phyloP scores from a whole-genome alignment of 1,139 yeast species.

The Debaryomycetaceae sp. region DNA sequence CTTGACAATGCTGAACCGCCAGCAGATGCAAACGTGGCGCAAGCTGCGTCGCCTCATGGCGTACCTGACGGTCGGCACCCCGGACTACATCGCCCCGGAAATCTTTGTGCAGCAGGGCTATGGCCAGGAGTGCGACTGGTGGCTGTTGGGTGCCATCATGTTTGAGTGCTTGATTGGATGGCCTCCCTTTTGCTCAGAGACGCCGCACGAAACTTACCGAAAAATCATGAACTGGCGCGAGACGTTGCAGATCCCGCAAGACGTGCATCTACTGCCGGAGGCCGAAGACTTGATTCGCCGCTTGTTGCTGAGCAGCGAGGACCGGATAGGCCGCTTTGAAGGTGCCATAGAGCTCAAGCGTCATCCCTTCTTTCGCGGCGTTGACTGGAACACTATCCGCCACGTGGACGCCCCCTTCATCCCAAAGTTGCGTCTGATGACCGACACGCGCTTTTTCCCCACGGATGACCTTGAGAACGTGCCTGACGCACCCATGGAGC shows the following conservation, averaged over 20 bases:
- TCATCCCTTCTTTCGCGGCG: constrained; percentile 93
- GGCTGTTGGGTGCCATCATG: constrained; percentile 99
- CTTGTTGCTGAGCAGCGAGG: constrained; percentile 72
- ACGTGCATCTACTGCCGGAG: constrained; percentile 86
- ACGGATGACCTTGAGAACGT: constrained; percentile 93
- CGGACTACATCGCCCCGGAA: constrained; percentile 98
- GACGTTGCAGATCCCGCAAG: constrained; percentile 88
- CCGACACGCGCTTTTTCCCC: constrained; percentile 97
- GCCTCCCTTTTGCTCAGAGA: constrained; percentile 99
- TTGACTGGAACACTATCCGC: constrained; percentile 90
- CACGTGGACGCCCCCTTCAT: constrained; percentile 94
- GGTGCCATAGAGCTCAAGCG: constrained; percentile 90
- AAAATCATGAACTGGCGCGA: constrained; percentile 95
- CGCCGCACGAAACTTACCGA: constrained; percentile 96
- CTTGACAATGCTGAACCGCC: constrained; percentile 89
- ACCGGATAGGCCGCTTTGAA: constrained; percentile 81
- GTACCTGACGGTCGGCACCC: constrained; percentile 96
- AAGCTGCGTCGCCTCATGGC: constrained; percentile 95
- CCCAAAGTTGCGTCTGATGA: constrained; percentile 61
- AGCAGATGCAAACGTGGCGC: constrained; percentile 98
- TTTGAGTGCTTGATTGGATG: constrained; percentile 97
- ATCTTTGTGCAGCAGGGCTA: constrained; percentile 94
- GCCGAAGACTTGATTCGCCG: constrained; percentile 86
- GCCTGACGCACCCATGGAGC: constrained; percentile 84
- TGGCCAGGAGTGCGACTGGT: constrained; percentile 99